Evolutionary conservation across 768 basidiomycete genomes (phyloP), one percentile per base, ranked within the genome.

Genomic region (Boletales sp.): DNA sequence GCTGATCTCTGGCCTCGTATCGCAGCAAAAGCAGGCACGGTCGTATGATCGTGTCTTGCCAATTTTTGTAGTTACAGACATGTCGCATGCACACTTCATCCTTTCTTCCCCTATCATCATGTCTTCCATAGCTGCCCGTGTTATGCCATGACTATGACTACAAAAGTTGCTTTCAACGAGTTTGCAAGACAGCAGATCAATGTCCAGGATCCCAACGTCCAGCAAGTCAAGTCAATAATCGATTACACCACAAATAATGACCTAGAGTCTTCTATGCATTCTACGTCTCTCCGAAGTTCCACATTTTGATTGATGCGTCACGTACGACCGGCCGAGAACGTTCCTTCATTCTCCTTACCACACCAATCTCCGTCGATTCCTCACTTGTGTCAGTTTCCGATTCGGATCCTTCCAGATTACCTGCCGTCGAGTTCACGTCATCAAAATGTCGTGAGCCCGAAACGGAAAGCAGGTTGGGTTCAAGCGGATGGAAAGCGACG

Each of bases 1-100:
- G 94, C 93, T 65, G 95, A 97, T 77, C 79, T 95, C 50, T 97
- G 95, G 96, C 95, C 92, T 51, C 93, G 94, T 90, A 97, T 97
- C 63, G 96, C 96, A 49, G 94, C 94, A 59, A 98, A 97, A 73
- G 94, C 94, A 53, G 94, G 94, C 66, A 97, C 95, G 53, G 95
- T 98, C 68, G 95, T 97, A 69, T 97, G 78, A 86, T 59, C 52
- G 13, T 58, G 25, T 10, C 32, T 45, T 10, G 8, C 4, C 51
- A 46, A 13, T 50, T 52, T 54, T 44, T 50, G 46, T 59, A 54
- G 56, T 53, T 53, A 44, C 25, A n/a, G 5, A 44, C 37, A 17
- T 50, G 48, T 52, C 33, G 34, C 44, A 53, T 53, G 17, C 47
- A 50, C 46, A 21, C 32, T 11, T 38, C 19, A 39, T 34, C 12